phyloP scores from a whole-genome alignment of 345 rosid genomes.

The Syzygium oleosum region DNA sequence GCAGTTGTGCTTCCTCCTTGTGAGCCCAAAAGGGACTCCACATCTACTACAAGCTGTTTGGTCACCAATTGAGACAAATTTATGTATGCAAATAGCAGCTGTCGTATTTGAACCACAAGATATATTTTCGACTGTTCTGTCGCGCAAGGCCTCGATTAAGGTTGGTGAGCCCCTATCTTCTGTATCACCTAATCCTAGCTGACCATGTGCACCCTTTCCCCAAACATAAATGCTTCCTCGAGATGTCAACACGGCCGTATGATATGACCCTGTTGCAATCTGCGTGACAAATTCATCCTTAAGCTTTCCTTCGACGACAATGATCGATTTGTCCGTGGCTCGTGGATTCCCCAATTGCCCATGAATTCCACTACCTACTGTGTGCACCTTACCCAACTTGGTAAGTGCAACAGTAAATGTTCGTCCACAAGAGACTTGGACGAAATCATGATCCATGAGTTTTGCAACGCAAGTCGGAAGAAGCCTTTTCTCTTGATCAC shows the following conservation, averaged over 20 bases:
- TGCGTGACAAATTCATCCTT: slow-evolving; percentile 44
- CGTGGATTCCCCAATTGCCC: slow-evolving; percentile 78
- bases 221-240: slow-evolving; percentile 62
- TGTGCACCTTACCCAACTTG: slow-evolving; percentile 46
- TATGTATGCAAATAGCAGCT: slow-evolving; percentile 69
- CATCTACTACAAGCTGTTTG: slow-evolving; percentile 63
- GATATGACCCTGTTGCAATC: slow-evolving; percentile 65
- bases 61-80: slow-evolving; percentile 45
- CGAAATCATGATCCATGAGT: slow-evolving; percentile 49
- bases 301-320: slow-evolving; percentile 52
- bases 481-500: slow-evolving; percentile 40
- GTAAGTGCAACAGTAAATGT: slow-evolving; percentile 60
- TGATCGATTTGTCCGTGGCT: slow-evolving; percentile 50
- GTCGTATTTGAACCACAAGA: slow-evolving; percentile 64
- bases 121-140: slow-evolving; percentile 47
- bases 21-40: slow-evolving; percentile 54
- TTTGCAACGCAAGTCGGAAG: slow-evolving; percentile 51
- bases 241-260: slow-evolving; percentile 50
- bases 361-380: slow-evolving; percentile 69
- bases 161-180: slow-evolving; percentile 50
- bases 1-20: slow-evolving; percentile 70
- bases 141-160: slow-evolving; percentile 48
- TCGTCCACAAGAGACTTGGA: slow-evolving; percentile 67
- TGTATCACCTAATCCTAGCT: slow-evolving; percentile 51
- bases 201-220: slow-evolving; percentile 75